Percentiles rank a stretch among this genome's conserved stretches.
phyloP scores from a whole-genome alignment of 2,329 filamentous ascomycete species.

The Xylaria sp. region DNA sequence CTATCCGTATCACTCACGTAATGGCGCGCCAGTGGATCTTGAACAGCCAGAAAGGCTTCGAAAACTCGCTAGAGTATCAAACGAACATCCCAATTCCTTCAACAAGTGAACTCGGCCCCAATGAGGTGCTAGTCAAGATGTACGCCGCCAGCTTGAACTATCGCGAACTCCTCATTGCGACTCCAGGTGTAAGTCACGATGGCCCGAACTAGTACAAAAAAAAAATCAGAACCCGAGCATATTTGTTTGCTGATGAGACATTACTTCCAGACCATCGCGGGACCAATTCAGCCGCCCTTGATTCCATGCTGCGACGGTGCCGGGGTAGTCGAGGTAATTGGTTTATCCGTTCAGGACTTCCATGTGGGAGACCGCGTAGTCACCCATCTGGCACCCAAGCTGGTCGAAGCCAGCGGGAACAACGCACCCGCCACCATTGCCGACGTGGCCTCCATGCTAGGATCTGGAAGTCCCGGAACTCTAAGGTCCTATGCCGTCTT shows the following conservation, averaged over 20 bases:
- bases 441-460: constrained; percentile 71
- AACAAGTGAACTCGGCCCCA: constrained; percentile 57
- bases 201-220: neutral
- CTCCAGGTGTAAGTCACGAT: constrained; percentile 21
- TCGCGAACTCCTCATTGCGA: constrained; percentile 52
- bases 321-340: constrained; percentile 56
- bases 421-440: constrained; percentile 65
- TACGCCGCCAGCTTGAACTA: constrained; percentile 55
- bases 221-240: neutral
- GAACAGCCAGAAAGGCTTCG: constrained; percentile 51
- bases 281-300: constrained; percentile 35
- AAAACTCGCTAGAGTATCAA: constrained; percentile 51
- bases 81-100: constrained; percentile 37
- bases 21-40: constrained; percentile 52
- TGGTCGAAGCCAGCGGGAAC: constrained; percentile 66
- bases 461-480: constrained; percentile 62
- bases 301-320: constrained; percentile 59
- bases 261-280: constrained; percentile 36
- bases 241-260: neutral
- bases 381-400: constrained; percentile 58
- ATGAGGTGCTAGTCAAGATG: constrained; percentile 66
- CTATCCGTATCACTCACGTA: neutral
- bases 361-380: constrained; percentile 57
- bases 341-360: constrained; percentile 40
- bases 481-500: constrained; percentile 61